Evolutionary conservation across 2,329 filamentous ascomycete genomes (phyloP), one percentile per base, ranked within the genome.

Genomic region (Botrytis hyacinthi): DNA sequence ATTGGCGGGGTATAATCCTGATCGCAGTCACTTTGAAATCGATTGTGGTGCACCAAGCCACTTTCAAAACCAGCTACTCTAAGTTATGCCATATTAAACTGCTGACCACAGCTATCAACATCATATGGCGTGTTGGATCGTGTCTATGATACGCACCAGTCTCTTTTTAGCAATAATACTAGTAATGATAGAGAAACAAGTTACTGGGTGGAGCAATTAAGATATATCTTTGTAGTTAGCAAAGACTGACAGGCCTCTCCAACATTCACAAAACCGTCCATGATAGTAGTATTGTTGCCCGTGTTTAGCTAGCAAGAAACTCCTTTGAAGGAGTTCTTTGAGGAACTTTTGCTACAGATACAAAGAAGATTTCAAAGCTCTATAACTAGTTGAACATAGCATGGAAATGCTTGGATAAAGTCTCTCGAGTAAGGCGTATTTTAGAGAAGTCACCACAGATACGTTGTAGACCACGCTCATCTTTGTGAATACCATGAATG

Each of bases 21-120:
- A 26, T 26, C 26, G 0, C 1, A 12, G 4, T 26, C 1, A 48
- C 10, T 48, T 12, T 26, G 10, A 51, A 51, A 51, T 51, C 10
- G 4, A 10, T n/a, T 5, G 22, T 51, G 46, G 7, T 5, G 22
- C 9, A 51, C 46, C 3, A 51, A 14, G 9, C 22, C 22, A 51
- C 1, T 51, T 10, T 12, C 9, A 51, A 4, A 26, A 26, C 22
- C 2, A 10, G 26, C 6, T 48, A 22, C 22, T 48, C 9, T 4
- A 48, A 4, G 8, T 48, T 48, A 5, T 26, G 20, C 22, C 46
- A 48, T 8, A 26, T 4, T 26, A 8, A 20, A 48, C 22, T 48
- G 3, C 2, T 22, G 0, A 26, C 4, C 18, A 48, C 20, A 48
- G 0, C 46, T 10, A 26, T 8, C 3, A 8, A 22, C 10, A 4